Evolutionary conservation across 768 basidiomycete species (phyloP), one percentile per base, ranked within the genome.

Genomic region (Russula virescens): DNA sequence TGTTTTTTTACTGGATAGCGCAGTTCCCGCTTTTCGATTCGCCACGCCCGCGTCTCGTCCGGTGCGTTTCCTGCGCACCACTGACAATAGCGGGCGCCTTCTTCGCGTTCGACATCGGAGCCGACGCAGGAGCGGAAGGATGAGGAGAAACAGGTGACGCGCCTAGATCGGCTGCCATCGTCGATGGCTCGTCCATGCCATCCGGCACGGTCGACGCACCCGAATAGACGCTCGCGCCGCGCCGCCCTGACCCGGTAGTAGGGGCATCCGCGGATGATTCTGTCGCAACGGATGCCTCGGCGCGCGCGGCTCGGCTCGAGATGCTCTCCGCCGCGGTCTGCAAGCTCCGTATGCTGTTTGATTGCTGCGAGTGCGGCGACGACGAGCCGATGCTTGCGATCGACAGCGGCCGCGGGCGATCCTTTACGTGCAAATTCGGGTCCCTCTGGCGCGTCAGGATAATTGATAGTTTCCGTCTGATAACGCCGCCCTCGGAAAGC

Each of bases 261-360:
- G 56, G n/a, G 4, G 55, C 51, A 31, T 46, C 50, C 21, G 55
- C 34, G 6, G 50, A 56, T 40, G 60, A 57, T 8, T 47, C 56
- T 1, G 55, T 48, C 43, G 55, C 58, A 4, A 21, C 13, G 3
- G 55, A 55, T 11, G 48, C 14, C 9, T 53, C 57, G 28, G 38
- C 42, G 19, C 50, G 50, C 11, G 53, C 61, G 8, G 48, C 71
- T 58, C 75, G 72, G 60, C 78, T 78, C 1, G 77, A 76, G 19
- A 76, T 67, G 55, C 78, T 81, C 60, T 78, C 79, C 70, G 75
- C 66, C 16, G 80, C 78, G 13, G 82, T 86, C 3, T 76, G 79
- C 18, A 79, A 80, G 65, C 84, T 86, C 45, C 81, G 78, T 68
- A 86, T 64, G 67, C 88, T 89, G 55, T 77, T 69, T 14, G 74